Conservation (phyloP, 1,139 yeast genomes). For the Yarrowia galli region DNA sequence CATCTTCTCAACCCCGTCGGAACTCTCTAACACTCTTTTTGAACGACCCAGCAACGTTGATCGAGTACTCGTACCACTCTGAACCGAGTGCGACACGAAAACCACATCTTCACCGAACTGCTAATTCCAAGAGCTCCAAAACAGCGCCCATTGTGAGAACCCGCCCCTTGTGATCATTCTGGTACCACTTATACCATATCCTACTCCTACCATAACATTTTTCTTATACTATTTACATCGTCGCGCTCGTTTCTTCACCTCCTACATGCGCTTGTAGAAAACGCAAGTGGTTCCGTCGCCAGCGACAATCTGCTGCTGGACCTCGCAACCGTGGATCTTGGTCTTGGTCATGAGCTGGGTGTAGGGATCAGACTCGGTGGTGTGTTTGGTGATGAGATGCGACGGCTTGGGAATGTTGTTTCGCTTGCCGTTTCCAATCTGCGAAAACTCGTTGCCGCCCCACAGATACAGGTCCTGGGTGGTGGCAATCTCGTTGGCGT, state of each 20-base stretch:
- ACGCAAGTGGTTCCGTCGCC: conserved; percentile 35
- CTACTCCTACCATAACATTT: not conserved
- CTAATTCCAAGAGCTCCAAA: too few relatives aligned
- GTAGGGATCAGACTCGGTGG: conserved; percentile 15
- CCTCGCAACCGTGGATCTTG: conserved; percentile 23
- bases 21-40: too few relatives aligned
- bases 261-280: conserved; percentile 28
- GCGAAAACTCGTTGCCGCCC: conserved; percentile 87
- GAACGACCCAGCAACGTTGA: too few relatives aligned
- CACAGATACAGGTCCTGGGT: conserved; percentile 68
- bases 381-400: conserved; percentile 48
- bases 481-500: conserved; percentile 46
- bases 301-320: conserved; percentile 35
- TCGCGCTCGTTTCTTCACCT: not conserved
- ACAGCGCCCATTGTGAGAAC: too few relatives aligned
- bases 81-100: too few relatives aligned
- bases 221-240: not conserved
- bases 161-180: too few relatives aligned
- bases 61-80: too few relatives aligned
- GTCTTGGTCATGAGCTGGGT: conserved; percentile 34
- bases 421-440: conserved; percentile 81
- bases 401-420: conserved; percentile 66
- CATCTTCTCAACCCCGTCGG: too few relatives aligned
- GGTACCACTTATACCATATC: too few relatives aligned
- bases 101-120: too few relatives aligned